phyloP scores from a whole-genome alignment of 192 early-diverging fungal species.

The Coemansia sp. region DNA sequence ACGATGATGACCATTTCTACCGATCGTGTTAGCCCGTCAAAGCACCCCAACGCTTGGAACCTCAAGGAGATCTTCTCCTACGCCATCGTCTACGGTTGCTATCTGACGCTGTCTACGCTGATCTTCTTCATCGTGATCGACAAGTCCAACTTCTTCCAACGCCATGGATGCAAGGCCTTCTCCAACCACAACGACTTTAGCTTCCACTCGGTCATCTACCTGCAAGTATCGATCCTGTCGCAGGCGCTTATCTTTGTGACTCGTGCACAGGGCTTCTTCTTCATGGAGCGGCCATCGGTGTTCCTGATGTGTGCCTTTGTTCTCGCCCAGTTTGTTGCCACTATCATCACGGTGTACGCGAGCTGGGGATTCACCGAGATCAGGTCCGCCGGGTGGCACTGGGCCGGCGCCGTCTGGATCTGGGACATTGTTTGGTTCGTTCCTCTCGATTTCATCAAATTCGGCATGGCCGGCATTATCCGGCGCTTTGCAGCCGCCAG shows the following conservation, averaged over 20 bases:
- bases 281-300: conserved; percentile 68
- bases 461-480: conserved; percentile 63
- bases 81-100: conserved; percentile 84
- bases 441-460: conserved; percentile 78
- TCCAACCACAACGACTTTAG: conserved; percentile 64
- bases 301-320: conserved; percentile 69
- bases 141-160: conserved; percentile 67
- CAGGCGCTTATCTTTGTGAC: conserved; percentile 81
- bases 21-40: conserved; percentile 80
- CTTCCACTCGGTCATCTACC: conserved; percentile 75
- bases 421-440: conserved; percentile 80
- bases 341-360: conserved; percentile 82
- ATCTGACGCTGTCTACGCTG: conserved; percentile 78
- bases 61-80: conserved; percentile 84
- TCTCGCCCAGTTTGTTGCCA: conserved; percentile 70
- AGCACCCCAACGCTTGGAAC: conserved; percentile 85
- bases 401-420: conserved; percentile 76
- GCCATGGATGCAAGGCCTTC: conserved; percentile 57
- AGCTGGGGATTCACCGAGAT: conserved; percentile 79
- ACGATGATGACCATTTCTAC: conserved; percentile 91
- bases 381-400: conserved; percentile 70
- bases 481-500: conserved; percentile 54
- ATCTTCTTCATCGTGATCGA: conserved; percentile 66
- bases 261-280: conserved; percentile 75
- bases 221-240: conserved; percentile 77